Base-by-base conservation (phyloP, 2,329 filamentous ascomycete genomes). In the Fusarium cyanostomum region DNA sequence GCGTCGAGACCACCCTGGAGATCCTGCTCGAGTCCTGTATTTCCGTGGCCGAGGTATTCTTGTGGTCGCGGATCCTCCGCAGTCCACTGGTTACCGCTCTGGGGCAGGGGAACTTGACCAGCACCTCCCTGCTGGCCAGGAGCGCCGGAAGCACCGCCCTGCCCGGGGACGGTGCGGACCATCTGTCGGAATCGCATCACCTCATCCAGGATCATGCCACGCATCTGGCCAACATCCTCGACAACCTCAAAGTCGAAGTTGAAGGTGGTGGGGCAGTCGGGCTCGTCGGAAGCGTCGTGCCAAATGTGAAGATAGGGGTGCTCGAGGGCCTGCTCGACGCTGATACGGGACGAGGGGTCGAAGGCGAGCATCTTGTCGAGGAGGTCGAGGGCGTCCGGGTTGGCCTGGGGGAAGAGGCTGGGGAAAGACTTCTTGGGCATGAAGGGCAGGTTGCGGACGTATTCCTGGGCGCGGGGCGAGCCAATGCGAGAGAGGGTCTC, bases 211-310 rank as follows among this genome's bases (percentile, higher is more conserved):
- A 99, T 99, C 92, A 97, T 96, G 78, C 89, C 89, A 75, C 95
- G 92, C 94, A 99, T 98, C 70, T 97, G 92, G 18, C 84, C 85
- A 16, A 99, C 93, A 39, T 98, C 95, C 50, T 99, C 94, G 34
- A 97, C 88, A n/a, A 97, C 89, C 77, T 99, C 95, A 73, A 99
- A 99, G 76, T 94, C 91, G 81, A 99, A 99, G 82, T 99, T 94
- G 80, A 99, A 99, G 15, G 92, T 94, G 13, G 90, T 92, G 0
- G 94, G 94, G 81, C 94, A 98, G 66, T 89, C 87, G 16, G 95
- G 95, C 82, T 99, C 95, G 79, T 99, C 95, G 5, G 91, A 94
- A 49, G 94, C 92, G 71, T 99, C 95, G 81, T 99, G 95, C 95
- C 95, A 98, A 81, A 99, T 97, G 74, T 94, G 88, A 53, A 99